A percentile compares a stretch with the other conserved stretches of the same genome.
phyloP scores from a whole-genome alignment of 164 flowering plant species.

The Echeveria elegans region DNA sequence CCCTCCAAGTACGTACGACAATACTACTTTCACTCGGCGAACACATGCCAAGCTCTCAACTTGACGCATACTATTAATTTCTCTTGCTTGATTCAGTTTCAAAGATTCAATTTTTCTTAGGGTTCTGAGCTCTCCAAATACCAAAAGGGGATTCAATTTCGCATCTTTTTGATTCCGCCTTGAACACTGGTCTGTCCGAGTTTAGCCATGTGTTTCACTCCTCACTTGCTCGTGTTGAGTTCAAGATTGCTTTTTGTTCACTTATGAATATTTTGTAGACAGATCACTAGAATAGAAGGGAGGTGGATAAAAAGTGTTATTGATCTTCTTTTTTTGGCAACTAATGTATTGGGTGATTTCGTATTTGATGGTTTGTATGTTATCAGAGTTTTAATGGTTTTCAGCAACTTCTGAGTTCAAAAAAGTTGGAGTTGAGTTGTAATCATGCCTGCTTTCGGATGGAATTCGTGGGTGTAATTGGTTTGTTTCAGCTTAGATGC shows the following conservation, averaged over 20 bases:
- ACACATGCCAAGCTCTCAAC: too few relatives aligned
- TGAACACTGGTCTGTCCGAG: too few relatives aligned
- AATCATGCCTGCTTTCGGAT: not conserved
- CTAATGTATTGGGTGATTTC: not conserved
- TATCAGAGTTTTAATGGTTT: not conserved
- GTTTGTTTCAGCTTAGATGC: not conserved
- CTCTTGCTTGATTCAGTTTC: not conserved
- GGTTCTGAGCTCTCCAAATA: not conserved
- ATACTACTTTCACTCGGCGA: not conserved
- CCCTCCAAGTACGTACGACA: not conserved
- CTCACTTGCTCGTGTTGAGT: too few relatives aligned
- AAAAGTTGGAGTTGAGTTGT: not conserved
- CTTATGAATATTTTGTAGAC: too few relatives aligned
- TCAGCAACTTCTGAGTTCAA: too few relatives aligned
- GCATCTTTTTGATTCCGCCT: too few relatives aligned
- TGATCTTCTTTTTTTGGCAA: not conserved
- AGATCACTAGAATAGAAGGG: too few relatives aligned
- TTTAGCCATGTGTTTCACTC: too few relatives aligned
- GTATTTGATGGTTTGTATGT: not conserved
- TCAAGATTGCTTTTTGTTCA: not conserved
- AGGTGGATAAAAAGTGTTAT: too few relatives aligned
- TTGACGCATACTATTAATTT: too few relatives aligned
- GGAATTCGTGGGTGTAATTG: slow-evolving; percentile 3
- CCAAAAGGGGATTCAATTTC: too few relatives aligned
- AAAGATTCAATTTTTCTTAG: not conserved